Conservation (phyloP, 495 filamentous ascomycete genomes). For the Achaetomiella virescens region DNA sequence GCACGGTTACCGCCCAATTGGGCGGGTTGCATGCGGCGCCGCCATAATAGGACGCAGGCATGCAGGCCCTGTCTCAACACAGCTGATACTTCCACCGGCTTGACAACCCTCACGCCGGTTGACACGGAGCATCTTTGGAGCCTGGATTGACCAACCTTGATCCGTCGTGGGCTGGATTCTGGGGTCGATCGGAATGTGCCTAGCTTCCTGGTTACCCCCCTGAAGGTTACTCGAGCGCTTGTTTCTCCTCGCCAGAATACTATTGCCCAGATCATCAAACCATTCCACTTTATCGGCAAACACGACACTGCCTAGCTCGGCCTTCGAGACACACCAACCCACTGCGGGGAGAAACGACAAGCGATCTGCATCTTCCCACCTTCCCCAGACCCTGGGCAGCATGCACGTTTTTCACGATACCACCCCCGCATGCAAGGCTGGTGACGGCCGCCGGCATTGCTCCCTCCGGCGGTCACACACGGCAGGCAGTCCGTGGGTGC, state of each 20-base stretch:
- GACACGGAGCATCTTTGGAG: slow-evolving; percentile 3
- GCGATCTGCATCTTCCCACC: neutral
- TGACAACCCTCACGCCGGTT: neutral
- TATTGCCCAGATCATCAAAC: neutral
- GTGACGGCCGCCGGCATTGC: neutral
- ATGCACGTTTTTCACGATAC: neutral
- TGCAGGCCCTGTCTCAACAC: slow-evolving; percentile 7
- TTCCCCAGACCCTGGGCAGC: neutral
- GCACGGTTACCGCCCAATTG: slow-evolving; percentile 19
- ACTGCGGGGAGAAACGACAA: neutral
- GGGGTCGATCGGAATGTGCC: neutral
- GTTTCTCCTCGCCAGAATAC: neutral
- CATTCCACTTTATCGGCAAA: neutral
- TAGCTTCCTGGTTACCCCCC: neutral
- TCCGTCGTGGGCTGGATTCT: neutral
- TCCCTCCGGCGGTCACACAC: neutral
- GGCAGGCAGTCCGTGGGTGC: neutral
- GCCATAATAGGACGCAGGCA: neutral
- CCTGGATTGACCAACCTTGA: neutral
- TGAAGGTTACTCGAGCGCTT: neutral
- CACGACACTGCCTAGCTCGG: neutral
- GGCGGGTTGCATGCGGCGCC: slow-evolving; percentile 21
- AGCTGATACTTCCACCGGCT: slow-evolving; percentile 2
- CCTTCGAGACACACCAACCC: neutral
- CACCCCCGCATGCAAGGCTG: slow-evolving; percentile 16